phyloP scores from a whole-genome alignment of 1,284 basidiomycete species.

The Rugosomyces carneus region DNA sequence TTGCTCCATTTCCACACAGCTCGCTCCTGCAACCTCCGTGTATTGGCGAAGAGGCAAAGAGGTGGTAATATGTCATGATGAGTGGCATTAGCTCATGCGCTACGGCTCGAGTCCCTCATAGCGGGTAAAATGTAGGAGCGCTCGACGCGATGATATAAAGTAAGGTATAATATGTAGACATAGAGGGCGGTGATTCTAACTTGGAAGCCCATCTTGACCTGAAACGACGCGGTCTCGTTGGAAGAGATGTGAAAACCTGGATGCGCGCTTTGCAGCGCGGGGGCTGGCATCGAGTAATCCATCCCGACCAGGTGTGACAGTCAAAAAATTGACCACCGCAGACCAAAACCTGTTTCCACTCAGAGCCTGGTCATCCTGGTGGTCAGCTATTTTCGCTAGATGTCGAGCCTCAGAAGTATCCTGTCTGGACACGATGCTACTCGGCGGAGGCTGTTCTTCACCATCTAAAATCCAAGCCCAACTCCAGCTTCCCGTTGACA shows the following conservation, averaged over 20 bases:
- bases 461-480: slow-evolving; percentile 74
- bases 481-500: slow-evolving; percentile 48
- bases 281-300: background rate
- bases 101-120: background rate
- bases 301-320: slow-evolving; percentile 28
- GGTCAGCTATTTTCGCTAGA: slow-evolving; percentile 66
- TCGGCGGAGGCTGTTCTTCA: slow-evolving; percentile 74
- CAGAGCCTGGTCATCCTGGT: slow-evolving; percentile 47
- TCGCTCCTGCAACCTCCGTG: no score
- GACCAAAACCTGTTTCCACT: slow-evolving; percentile 70
- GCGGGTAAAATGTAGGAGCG: background rate
- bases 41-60: no score
- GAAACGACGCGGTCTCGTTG: background rate
- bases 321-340: slow-evolving; percentile 55
- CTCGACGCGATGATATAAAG: background rate
- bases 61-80: no score
- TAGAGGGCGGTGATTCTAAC: background rate
- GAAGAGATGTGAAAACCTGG: slow-evolving; percentile 5
- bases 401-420: slow-evolving; percentile 71
- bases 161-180: background rate
- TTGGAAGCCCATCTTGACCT: background rate
- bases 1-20: background rate
- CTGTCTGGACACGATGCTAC: slow-evolving; percentile 72
- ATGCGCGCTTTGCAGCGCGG: slow-evolving; percentile 1
- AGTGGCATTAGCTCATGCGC: background rate